These are phyloP conservation scores for Acanthamoeba royreba DNA, from an alignment of 208 protist species.

Conservation along the genomic window DNA sequence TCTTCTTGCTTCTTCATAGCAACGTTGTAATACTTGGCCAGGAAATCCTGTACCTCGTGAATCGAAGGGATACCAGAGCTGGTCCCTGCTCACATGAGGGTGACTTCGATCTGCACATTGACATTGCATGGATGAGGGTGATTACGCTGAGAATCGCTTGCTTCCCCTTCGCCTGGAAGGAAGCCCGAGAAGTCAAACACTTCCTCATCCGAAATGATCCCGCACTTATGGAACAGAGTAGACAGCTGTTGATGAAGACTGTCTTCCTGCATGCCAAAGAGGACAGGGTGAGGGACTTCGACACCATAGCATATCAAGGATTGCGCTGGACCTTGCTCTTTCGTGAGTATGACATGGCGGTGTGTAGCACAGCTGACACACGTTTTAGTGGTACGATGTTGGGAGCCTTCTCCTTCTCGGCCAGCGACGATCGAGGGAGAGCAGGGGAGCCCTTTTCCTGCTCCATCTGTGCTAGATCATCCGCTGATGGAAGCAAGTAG, in stretches of 20 bases:
- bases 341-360: not conserved
- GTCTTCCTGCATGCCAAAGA: not conserved
- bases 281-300: not conserved
- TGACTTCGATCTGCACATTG: no score
- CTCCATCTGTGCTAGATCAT: not conserved
- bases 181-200: not conserved
- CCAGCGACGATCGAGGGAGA: not conserved
- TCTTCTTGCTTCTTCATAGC: slow-evolving; percentile 14
- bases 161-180: not conserved
- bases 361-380: not conserved
- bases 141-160: not conserved
- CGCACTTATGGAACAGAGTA: not conserved
- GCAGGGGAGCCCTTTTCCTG: not conserved
- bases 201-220: not conserved
- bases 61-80: not conserved
- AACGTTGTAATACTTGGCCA: not conserved
- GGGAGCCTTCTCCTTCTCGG: not conserved
- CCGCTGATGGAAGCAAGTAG: not conserved
- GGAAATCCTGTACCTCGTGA: not conserved
- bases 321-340: not conserved
- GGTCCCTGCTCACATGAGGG: not conserved
- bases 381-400: not conserved
- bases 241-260: not conserved
- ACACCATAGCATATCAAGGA: not conserved
- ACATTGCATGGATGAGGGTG: no score